phyloP scores from a whole-genome alignment of 257 asterid genomes.

The Lithospermum erythrorhizon region DNA sequence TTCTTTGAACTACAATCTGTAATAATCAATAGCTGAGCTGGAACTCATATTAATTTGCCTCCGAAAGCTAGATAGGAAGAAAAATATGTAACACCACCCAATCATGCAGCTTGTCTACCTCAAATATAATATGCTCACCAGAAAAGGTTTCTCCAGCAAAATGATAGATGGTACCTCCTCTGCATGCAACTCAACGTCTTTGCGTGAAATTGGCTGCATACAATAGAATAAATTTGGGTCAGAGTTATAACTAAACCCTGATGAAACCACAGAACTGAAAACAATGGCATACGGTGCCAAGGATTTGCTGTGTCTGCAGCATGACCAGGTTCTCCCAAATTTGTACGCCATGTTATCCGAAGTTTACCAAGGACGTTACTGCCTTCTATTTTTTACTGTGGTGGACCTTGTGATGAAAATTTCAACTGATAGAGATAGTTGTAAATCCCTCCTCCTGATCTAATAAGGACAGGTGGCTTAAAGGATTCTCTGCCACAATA shows the following conservation, averaged over 20 bases:
- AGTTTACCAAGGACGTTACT: slow-evolving; percentile 89
- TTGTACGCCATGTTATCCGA: slow-evolving; percentile 98
- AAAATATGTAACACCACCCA: slow-evolving; percentile 1
- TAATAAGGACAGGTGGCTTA: slow-evolving; percentile 69
- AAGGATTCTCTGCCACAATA: slow-evolving; percentile 47
- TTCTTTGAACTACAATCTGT: too few relatives aligned
- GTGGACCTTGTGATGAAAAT: slow-evolving; percentile 46
- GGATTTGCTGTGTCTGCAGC: slow-evolving; percentile 89
- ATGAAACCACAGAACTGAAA: not conserved
- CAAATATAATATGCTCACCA: slow-evolving; percentile 32
- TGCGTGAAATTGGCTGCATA: slow-evolving; percentile 63
- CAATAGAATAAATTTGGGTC: slow-evolving; percentile 5
- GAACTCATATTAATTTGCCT: not conserved
- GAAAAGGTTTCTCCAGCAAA: slow-evolving; percentile 68
- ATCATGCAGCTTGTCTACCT: not conserved
- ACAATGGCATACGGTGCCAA: slow-evolving; percentile 68
- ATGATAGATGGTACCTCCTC: slow-evolving; percentile 69
- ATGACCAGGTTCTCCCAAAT: slow-evolving; percentile 99
- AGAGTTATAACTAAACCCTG: not conserved
- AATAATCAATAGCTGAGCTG: not conserved
- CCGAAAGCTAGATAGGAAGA: not conserved
- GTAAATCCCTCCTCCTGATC: slow-evolving; percentile 85
- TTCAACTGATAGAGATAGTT: slow-evolving; percentile 83
- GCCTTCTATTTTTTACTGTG: slow-evolving; percentile 64
- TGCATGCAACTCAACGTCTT: slow-evolving; percentile 70